Evolutionary conservation across 2,329 filamentous ascomycete species (phyloP), one percentile per base, ranked within the genome.

Genomic region (Ceratocystis colombiana): DNA sequence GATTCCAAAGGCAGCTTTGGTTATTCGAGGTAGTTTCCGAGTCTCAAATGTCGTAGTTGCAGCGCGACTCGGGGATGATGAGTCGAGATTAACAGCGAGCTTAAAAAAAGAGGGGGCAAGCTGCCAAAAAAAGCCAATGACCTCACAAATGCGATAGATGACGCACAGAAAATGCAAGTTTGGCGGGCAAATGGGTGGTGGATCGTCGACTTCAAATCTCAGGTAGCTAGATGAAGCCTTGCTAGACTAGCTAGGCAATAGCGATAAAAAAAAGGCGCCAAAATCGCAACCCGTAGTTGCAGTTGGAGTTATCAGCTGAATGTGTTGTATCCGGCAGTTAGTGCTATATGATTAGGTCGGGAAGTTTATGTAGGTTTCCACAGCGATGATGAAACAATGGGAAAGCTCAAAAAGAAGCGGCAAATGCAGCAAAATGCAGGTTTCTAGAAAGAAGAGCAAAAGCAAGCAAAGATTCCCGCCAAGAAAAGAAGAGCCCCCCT

Each of bases 391-490:
- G 48, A 45, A 45, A 61, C 4, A 44, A 25, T 25, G 33, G 20
- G 44, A 45, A 41, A 45, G 41, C 33, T 41, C 10, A 41, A 15
- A 41, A 41, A 41, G 37, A 41, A 41, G 37, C 12, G 10, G 10
- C 37, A 41, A 41, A 41, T 41, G 37, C 37, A 41, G 37, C 37
- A 41, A 61, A 4, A 25, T 22, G 17, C 3, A 41, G 20, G 15
- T 37, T 41, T 61, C 30, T 44, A 59, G 25, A 59, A 30, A 59
- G 55, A 59, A 33, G 37, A 57, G 53, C 25, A 57, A 33, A 12
- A 30, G 28, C 25, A 28, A n/a, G 15, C 55, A 59, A 37, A 59
- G 22, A 59, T 37, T 44, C 59, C 33, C 33, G 20, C 20, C 41
- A 61, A 22, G 41, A 20, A 44, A 61, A 61, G 22, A 12, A 45